Conservation (phyloP, 73 alveolate genomes). For the Paramecium biaurelia region DNA sequence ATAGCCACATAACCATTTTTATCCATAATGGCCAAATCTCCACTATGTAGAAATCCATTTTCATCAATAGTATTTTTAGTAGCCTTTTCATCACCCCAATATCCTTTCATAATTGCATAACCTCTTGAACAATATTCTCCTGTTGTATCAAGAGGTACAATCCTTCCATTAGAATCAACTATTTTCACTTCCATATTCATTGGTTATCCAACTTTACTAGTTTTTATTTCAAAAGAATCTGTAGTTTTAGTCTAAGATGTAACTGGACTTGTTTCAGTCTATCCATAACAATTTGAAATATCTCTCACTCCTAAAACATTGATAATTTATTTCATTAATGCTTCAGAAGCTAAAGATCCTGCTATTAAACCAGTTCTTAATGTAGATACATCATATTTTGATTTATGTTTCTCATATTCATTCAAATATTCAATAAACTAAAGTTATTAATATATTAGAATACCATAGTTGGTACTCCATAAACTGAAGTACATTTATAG, state of each 20-base stretch:
- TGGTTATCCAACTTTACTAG: conserved; percentile 70
- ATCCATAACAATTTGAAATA: conserved; percentile 54
- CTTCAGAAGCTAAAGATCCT: conserved; percentile 79
- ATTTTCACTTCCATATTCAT: conserved; percentile 70
- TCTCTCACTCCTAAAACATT: conserved; percentile 12
- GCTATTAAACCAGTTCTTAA: conserved; percentile 80
- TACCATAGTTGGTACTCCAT: conserved; percentile 87
- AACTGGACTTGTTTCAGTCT: conserved; percentile 56
- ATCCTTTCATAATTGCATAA: conserved; percentile 74
- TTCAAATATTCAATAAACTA: conserved; percentile 72
- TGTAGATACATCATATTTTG: conserved; percentile 33
- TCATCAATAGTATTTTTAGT: conserved; percentile 71
- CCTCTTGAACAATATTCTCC: conserved; percentile 82
- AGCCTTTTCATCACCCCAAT: conserved; percentile 83
- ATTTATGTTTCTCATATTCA: conserved; percentile 54
- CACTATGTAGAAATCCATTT: conserved; percentile 76
- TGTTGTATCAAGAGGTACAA: conserved; percentile 62
- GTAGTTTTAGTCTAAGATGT: conserved; percentile 20
- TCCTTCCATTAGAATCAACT: conserved; percentile 50
- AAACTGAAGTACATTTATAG: conserved; percentile 69
- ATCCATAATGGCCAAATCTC: conserved; percentile 79
- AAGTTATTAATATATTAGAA: too few relatives aligned
- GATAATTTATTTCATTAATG: conserved; percentile 7
- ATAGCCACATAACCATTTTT: conserved; percentile 79
- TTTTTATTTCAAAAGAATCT: conserved; percentile 43